Evolutionary conservation across 164 flowering plant genomes (phyloP).

Genomic region (Chimonanthus salicifolius): DNA sequence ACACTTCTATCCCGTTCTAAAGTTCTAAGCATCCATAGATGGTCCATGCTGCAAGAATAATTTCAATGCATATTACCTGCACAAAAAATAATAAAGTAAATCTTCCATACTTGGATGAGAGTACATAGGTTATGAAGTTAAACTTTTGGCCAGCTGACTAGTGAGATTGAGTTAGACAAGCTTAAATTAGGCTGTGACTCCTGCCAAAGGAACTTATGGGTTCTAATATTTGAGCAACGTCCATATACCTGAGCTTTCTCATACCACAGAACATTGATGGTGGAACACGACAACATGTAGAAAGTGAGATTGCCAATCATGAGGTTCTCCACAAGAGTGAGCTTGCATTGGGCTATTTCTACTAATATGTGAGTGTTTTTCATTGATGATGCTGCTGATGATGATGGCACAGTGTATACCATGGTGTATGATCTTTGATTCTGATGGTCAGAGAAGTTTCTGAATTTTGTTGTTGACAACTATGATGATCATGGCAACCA

Average conservation of each 20-base stretch:
- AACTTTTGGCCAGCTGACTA: neutral
- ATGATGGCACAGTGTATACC: neutral
- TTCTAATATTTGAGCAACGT: neutral
- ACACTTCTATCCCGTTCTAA: neutral
- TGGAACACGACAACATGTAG: neutral
- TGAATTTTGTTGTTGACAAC: neutral
- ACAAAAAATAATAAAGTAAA: no score
- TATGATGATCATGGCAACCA: neutral
- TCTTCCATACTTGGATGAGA: neutral
- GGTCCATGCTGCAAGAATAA: neutral
- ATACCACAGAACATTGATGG: neutral
- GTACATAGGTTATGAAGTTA: neutral
- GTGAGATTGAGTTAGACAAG: neutral
- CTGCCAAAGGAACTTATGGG: neutral
- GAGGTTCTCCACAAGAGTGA: neutral
- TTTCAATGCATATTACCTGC: neutral
- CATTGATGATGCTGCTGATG: neutral
- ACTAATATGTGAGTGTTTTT: neutral
- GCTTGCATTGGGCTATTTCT: neutral
- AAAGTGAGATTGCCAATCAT: neutral
- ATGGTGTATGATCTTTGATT: neutral
- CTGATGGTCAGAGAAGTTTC: neutral
- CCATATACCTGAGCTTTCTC: neutral
- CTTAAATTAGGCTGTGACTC: neutral
- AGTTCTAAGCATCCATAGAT: neutral